Evolutionary conservation across 495 filamentous ascomycete genomes (phyloP), one percentile per base, ranked within the genome.

Genomic region (Sabuloglossum arenarium): DNA sequence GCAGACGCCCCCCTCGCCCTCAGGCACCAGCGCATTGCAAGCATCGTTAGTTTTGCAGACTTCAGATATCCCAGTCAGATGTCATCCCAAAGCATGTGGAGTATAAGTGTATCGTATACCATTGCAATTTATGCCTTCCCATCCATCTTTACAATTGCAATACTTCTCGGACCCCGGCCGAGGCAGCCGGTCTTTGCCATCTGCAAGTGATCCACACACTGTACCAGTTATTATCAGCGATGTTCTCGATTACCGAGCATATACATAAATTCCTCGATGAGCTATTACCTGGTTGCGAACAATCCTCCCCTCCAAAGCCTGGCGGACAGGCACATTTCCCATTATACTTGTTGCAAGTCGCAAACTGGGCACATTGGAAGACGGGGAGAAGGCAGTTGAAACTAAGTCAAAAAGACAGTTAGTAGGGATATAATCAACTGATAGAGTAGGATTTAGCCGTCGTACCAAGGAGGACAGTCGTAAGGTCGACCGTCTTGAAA

Each of bases 91-190:
- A 45, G 39, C 19, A 34, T 0, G n/a, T 6, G 25, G 21, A 6
- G 31, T 27, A 28, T 8, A 27, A 28, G 24, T 2, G 23, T 29
- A n/a, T 29, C 10, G 25, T 21, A 11, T 56, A 56, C 55, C 56
- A 65, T 98, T 98, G 75, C 91, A 98, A 73, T 98, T 98, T 69
- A 97, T 89, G 59, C 91, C 91, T n/a, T 77, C 78, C 91, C 91
- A 98, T 50, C 93, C 91, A 31, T 94, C 87, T 59, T 88, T 80
- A 68, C 91, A 98, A 27, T 89, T 70, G 68, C 91, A 98, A 32
- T 73, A 69, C 78, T 45, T 78, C 66, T 63, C 89, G 4, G 47
- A 51, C 47, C 77, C 59, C 30, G 55, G 16, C 42, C 57, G 21
- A 3, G 80, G 76, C 16, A 80, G 72, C 61, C 91, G 78, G 59